phyloP scores from a whole-genome alignment of 2,329 filamentous ascomycete species.

The Colletotrichum plurivorum region DNA sequence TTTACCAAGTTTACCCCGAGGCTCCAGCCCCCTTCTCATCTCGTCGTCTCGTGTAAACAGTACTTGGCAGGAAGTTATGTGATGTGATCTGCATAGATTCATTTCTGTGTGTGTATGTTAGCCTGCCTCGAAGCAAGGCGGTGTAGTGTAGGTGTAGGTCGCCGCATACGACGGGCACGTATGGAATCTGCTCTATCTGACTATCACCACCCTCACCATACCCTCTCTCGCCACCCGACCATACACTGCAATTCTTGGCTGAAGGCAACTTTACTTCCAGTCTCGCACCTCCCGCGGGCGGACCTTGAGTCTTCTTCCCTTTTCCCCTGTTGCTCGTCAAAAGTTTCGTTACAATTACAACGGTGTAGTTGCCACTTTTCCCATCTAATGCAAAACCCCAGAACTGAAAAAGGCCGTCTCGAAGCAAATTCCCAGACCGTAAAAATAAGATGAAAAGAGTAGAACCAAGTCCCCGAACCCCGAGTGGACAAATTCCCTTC shows the following conservation, averaged over 20 bases:
- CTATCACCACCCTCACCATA: neutral
- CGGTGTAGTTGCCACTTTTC: conserved; percentile 41
- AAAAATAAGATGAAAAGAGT: conserved; percentile 5
- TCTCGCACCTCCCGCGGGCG: conserved; percentile 11
- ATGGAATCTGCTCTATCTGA: neutral
- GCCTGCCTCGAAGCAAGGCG: too few relatives aligned
- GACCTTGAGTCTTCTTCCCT: conserved; percentile 6
- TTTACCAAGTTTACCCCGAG: too few relatives aligned
- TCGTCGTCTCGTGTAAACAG: neutral
- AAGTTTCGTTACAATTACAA: conserved; percentile 42
- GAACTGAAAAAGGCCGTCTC: conserved; percentile 24
- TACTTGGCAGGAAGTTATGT: neutral
- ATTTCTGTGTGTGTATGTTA: neutral
- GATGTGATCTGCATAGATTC: neutral
- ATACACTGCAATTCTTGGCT: neutral
- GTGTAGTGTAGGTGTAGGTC: too few relatives aligned
- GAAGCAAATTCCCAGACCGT: conserved; percentile 15
- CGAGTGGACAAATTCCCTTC: conserved; percentile 23
- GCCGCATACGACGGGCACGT: too few relatives aligned
- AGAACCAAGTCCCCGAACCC: conserved; percentile 12
- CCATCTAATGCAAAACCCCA: conserved; percentile 36
- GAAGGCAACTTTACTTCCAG: conserved; percentile 9
- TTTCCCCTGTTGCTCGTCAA: conserved; percentile 29
- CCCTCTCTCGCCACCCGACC: neutral
- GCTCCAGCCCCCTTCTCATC: too few relatives aligned